Conservation (phyloP, 805 yeast species). For the Starmerella kuoi region DNA sequence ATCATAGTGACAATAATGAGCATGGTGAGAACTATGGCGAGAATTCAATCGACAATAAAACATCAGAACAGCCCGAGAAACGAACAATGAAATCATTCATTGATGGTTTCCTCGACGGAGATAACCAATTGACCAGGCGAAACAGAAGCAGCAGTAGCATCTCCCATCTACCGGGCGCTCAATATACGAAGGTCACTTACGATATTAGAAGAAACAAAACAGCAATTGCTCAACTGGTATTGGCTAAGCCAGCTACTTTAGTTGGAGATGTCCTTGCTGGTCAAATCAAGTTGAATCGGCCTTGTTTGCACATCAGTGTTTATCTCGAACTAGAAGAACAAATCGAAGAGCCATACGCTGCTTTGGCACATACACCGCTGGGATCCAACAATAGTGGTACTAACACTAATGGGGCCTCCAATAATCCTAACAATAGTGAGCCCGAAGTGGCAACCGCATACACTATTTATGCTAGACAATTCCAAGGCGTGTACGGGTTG, state of each 20-base stretch:
- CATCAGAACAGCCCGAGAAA: not conserved
- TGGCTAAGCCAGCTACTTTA: constrained; percentile 29
- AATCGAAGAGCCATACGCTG: constrained; percentile 24
- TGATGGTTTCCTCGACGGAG: constrained; percentile 10
- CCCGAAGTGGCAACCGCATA: constrained; percentile 8
- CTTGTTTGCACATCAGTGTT: constrained; percentile 33
- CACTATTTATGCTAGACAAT: constrained; percentile 19
- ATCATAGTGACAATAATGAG: not conserved
- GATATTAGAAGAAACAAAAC: constrained; percentile 35
- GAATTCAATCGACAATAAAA: not conserved
- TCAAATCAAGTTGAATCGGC: constrained; percentile 29
- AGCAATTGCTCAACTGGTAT: constrained; percentile 30
- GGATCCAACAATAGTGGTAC: not conserved
- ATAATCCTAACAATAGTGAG: not conserved
- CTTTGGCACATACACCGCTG: constrained; percentile 15
- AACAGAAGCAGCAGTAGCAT: constrained; percentile 12
- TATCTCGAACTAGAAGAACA: constrained; percentile 31
- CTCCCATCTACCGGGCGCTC: constrained; percentile 12
- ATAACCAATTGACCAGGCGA: not conserved
- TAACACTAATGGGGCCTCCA: not conserved
- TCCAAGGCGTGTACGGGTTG: constrained; percentile 14
- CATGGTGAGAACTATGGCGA: not conserved
- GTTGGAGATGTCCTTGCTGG: constrained; percentile 38
- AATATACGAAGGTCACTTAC: constrained; percentile 23
- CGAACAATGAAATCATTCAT: constrained; percentile 17